Evolutionary conservation across 129 eudicot genomes (phyloP).

Genomic region (Centrapalus pauciflorus): DNA sequence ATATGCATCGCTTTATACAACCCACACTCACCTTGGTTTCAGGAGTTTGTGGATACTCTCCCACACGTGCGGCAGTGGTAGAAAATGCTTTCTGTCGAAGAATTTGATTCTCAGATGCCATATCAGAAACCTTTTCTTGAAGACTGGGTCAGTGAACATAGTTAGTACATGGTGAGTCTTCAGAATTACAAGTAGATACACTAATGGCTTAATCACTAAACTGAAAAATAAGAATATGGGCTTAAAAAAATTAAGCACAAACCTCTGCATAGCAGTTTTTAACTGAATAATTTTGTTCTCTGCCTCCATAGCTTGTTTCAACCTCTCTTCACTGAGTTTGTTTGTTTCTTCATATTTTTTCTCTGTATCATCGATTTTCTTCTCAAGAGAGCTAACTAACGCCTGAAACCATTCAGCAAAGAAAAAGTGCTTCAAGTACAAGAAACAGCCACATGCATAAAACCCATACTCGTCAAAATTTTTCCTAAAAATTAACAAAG

Average conservation of each 20-base stretch:
- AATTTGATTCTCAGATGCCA: conserved; percentile 81
- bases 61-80: conserved; percentile 35
- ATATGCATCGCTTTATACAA: background rate
- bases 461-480: background rate
- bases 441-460: background rate
- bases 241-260: conserved; percentile 7
- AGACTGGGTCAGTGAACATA: conserved; percentile 47
- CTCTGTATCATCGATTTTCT: conserved; percentile 85
- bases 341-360: conserved; percentile 83
- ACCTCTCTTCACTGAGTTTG: conserved; percentile 88
- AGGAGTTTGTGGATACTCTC: conserved; percentile 47
- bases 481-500: background rate
- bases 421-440: background rate
- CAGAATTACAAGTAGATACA: background rate
- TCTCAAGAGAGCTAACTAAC: conserved; percentile 74
- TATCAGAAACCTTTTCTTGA: conserved; percentile 78
- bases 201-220: background rate
- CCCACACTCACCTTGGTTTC: conserved; percentile 37
- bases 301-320: conserved; percentile 91
- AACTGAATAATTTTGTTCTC: conserved; percentile 75
- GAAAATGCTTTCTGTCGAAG: conserved; percentile 65
- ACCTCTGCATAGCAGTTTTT: conserved; percentile 91
- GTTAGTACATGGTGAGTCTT: conserved; percentile 3
- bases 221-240: background rate
- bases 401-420: conserved; percentile 39